Conservation (phyloP, 257 asterid genomes). For the Fraxinus cuspidata region DNA sequence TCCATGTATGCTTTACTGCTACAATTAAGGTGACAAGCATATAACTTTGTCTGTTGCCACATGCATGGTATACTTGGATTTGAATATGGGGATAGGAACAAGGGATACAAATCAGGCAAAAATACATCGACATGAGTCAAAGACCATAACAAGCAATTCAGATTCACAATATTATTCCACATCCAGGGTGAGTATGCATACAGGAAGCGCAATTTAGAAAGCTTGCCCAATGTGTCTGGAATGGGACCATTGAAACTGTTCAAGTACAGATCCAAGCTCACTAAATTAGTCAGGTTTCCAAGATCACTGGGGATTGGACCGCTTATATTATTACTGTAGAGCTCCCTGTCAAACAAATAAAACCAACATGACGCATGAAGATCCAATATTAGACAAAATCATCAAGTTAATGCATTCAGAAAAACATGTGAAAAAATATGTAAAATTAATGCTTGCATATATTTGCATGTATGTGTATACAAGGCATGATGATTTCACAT, state of each 20-base stretch:
- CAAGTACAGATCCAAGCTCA: conserved; percentile 98
- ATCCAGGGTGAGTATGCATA: conserved; percentile 46
- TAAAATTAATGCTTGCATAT: neutral
- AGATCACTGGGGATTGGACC: conserved; percentile 85
- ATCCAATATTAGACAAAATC: conserved; percentile 18
- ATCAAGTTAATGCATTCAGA: neutral
- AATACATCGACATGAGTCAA: neutral
- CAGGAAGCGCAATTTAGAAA: conserved; percentile 90
- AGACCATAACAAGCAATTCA: conserved; percentile 1
- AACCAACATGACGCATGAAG: conserved; percentile 2
- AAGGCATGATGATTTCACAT: neutral
- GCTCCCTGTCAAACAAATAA: conserved; percentile 62
- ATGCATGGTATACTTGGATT: neutral
- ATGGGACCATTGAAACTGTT: conserved; percentile 86
- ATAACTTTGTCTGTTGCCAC: neutral
- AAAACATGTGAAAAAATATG: neutral
- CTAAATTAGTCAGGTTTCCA: conserved; percentile 95
- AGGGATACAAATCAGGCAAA: neutral
- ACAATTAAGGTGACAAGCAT: neutral
- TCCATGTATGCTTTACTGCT: neutral
- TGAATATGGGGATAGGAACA: neutral
- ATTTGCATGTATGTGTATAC: neutral
- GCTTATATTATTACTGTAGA: conserved; percentile 87
- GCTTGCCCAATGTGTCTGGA: conserved; percentile 85
- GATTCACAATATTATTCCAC: conserved; percentile 14